Conservation (phyloP, 768 basidiomycete species). For the Gymnopilus dilepis region DNA sequence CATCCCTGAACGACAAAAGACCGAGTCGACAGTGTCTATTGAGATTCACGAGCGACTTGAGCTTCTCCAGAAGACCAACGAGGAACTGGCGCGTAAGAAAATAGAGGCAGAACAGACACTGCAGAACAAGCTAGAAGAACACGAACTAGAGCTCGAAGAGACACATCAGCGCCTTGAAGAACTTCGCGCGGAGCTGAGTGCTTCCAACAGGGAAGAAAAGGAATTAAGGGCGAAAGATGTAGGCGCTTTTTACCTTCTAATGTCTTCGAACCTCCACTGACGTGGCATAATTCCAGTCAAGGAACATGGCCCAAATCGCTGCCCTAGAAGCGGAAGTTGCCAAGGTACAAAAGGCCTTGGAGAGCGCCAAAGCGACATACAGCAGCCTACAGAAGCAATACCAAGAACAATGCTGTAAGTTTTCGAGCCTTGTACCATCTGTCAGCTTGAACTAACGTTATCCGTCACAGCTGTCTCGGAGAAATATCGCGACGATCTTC, state of each 20-base stretch:
- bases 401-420: constrained; percentile 83
- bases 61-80: constrained; percentile 72
- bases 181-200: constrained; percentile 71
- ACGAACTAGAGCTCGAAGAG: constrained; percentile 85
- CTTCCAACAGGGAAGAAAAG: constrained; percentile 91
- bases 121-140: constrained; percentile 70
- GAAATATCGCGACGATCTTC: constrained; percentile 74
- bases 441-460: neutral
- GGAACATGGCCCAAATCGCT: constrained; percentile 67
- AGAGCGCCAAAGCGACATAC: constrained; percentile 74
- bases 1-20: constrained; percentile 61
- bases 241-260: constrained; percentile 18
- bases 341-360: constrained; percentile 75
- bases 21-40: constrained; percentile 71
- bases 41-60: constrained; percentile 77
- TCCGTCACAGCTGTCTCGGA: constrained; percentile 69
- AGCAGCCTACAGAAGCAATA: constrained; percentile 85
- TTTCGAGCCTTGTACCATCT: neutral
- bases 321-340: constrained; percentile 80
- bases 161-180: constrained; percentile 82
- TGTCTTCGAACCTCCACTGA: constrained; percentile 4
- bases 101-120: constrained; percentile 75
- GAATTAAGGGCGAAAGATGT: constrained; percentile 90
- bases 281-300: constrained; percentile 47
- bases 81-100: constrained; percentile 76